phyloP scores from a whole-genome alignment of 345 rosid genomes.

The Arabis hirsuta region DNA sequence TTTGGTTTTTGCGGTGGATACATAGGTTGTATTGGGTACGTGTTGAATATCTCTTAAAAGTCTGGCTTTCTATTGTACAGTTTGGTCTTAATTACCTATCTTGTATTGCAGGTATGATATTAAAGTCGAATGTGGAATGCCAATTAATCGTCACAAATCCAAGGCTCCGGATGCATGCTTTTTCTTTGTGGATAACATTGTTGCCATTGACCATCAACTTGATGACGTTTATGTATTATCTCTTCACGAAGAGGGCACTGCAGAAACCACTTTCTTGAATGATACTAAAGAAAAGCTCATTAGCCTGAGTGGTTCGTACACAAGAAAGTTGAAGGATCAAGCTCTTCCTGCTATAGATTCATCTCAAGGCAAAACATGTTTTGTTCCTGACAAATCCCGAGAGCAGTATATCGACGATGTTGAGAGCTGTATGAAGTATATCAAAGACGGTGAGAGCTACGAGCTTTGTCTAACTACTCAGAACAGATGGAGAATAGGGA shows the following conservation, averaged over 20 bases:
- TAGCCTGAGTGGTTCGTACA: constrained; percentile 46
- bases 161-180: constrained; percentile 90
- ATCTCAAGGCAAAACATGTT: constrained; percentile 47
- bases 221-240: constrained; percentile 79
- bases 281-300: constrained; percentile 68
- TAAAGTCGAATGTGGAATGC: constrained; percentile 87
- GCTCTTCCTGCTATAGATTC: constrained; percentile 28
- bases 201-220: constrained; percentile 71
- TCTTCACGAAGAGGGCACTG: constrained; percentile 51
- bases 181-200: constrained; percentile 79
- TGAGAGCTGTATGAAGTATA: constrained; percentile 67
- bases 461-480: constrained; percentile 92
- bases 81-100: constrained; percentile 8
- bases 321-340: constrained; percentile 42
- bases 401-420: constrained; percentile 73
- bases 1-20: constrained; percentile 93
- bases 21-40: constrained; percentile 93
- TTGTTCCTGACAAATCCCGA: constrained; percentile 65
- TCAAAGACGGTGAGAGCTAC: constrained; percentile 97
- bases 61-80: constrained; percentile 4
- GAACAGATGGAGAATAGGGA: constrained; percentile 55
- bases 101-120: constrained; percentile 69
- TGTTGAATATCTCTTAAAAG: constrained; percentile 24
- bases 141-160: constrained; percentile 73
- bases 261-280: constrained; percentile 60